Conservation (phyloP, 805 yeast genomes). For the Saitoella complicata region DNA sequence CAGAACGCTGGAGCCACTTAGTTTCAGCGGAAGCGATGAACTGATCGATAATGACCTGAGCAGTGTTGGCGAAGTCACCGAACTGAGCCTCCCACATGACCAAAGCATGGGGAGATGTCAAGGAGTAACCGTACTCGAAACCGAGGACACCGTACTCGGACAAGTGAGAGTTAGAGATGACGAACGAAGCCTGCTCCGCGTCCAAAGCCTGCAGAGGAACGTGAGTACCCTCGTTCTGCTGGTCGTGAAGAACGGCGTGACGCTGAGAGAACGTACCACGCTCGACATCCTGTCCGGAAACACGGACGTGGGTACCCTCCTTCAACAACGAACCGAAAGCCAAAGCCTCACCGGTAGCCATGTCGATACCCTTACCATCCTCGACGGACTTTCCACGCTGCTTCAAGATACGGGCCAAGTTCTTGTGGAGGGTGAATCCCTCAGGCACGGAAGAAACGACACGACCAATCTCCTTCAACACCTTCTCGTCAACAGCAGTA, state of each 20-base stretch:
- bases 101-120: slow-evolving; percentile 91
- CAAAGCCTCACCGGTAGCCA: slow-evolving; percentile 99
- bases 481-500: slow-evolving; percentile 64
- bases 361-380: slow-evolving; percentile 86
- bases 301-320: slow-evolving; percentile 94
- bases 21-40: slow-evolving; percentile 93
- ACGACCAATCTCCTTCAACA: slow-evolving; percentile 62
- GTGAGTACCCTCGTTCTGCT: slow-evolving; percentile 63
- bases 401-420: slow-evolving; percentile 84
- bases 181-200: slow-evolving; percentile 72
- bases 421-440: slow-evolving; percentile 79
- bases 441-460: slow-evolving; percentile 72
- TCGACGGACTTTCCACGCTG: slow-evolving; percentile 76
- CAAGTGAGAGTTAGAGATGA: slow-evolving; percentile 82
- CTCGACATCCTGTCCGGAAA: slow-evolving; percentile 98
- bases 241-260: slow-evolving; percentile 96
- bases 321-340: slow-evolving; percentile 84
- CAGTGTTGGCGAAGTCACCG: slow-evolving; percentile 99
- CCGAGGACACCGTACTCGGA: slow-evolving; percentile 99
- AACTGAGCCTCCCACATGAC: slow-evolving; percentile 99
- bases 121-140: slow-evolving; percentile 95
- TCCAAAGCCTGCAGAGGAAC: slow-evolving; percentile 72
- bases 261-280: slow-evolving; percentile 99
- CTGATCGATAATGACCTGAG: slow-evolving; percentile 94
- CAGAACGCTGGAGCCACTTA: slow-evolving; percentile 98